Evolutionary conservation across 768 basidiomycete genomes (phyloP).

Genomic region (Boletus pseudopeckii): DNA sequence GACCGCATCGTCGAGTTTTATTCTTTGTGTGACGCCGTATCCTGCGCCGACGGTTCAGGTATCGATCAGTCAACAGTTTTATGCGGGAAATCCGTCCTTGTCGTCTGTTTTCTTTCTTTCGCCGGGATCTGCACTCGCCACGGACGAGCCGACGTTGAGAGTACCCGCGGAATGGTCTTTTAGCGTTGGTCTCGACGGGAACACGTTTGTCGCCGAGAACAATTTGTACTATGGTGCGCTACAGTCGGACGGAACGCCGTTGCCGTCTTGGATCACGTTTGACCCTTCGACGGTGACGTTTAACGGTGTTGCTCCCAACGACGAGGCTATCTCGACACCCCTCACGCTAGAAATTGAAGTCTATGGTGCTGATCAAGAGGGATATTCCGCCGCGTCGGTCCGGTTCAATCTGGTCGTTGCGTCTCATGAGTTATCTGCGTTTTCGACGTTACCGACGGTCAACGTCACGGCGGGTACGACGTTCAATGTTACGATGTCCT

Average conservation of each 20-base stretch:
- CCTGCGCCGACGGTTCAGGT: conserved; percentile 52
- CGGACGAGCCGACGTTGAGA: conserved; percentile 54
- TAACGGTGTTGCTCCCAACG: conserved; percentile 68
- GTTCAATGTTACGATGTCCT: conserved; percentile 51
- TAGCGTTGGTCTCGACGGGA: conserved; percentile 75
- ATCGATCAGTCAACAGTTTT: conserved; percentile 60
- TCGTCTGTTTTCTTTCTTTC: conserved; percentile 73
- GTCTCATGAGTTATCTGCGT: conserved; percentile 59
- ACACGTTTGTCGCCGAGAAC: conserved; percentile 52
- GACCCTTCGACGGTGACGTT: conserved; percentile 66
- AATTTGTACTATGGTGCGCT: conserved; percentile 62
- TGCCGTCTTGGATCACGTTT: conserved; percentile 78
- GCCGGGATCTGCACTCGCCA: conserved; percentile 53
- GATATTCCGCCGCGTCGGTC: conserved; percentile 58
- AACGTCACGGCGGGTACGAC: conserved; percentile 62
- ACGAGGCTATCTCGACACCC: conserved; percentile 38
- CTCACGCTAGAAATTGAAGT: conserved; percentile 51
- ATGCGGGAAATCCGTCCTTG: conserved; percentile 54
- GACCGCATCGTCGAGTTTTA: conserved; percentile 49
- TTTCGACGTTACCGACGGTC: conserved; percentile 53
- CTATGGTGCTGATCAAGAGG: conserved; percentile 68
- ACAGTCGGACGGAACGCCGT: conserved; percentile 59
- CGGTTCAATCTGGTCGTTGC: conserved; percentile 68
- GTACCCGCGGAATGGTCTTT: conserved; percentile 86
- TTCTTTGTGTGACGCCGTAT: conserved; percentile 53